Conservation (phyloP, 768 basidiomycete species). For the Butyriboletus loyo region DNA sequence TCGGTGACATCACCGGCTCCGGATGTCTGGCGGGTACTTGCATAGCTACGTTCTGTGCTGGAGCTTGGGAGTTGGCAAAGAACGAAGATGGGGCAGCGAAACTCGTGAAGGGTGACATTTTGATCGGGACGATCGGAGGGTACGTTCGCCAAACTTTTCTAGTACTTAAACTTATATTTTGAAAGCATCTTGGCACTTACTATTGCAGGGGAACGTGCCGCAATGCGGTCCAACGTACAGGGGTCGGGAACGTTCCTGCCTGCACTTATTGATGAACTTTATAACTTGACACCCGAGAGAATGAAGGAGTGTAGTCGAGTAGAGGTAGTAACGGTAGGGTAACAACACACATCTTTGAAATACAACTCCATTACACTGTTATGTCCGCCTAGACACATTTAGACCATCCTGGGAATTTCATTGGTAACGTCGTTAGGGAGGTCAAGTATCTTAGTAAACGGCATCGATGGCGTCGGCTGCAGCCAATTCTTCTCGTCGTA, state of each 20-base stretch:
- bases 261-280: constrained; percentile 64
- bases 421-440: constrained; percentile 7
- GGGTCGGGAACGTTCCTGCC: constrained; percentile 66
- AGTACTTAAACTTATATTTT: constrained; percentile 2
- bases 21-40: constrained; percentile 82
- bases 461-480: constrained; percentile 81
- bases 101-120: constrained; percentile 74
- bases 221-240: constrained; percentile 45
- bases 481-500: constrained; percentile 96
- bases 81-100: constrained; percentile 32
- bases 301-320: constrained; percentile 31
- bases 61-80: constrained; percentile 43
- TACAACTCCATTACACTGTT: not conserved
- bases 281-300: constrained; percentile 38
- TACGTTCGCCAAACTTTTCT: constrained; percentile 32
- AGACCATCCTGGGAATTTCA: not conserved
- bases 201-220: constrained; percentile 61
- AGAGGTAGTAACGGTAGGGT: constrained; percentile 12
- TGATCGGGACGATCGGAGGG: constrained; percentile 76
- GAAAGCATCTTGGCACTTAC: constrained; percentile 55
- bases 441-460: constrained; percentile 65
- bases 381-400: not conserved
- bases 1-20: constrained; percentile 84
- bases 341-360: not conserved
- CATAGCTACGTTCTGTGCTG: constrained; percentile 80